Base-by-base conservation (phyloP, 371 early-diverging fungal genomes). In the Mucor racemosus region DNA sequence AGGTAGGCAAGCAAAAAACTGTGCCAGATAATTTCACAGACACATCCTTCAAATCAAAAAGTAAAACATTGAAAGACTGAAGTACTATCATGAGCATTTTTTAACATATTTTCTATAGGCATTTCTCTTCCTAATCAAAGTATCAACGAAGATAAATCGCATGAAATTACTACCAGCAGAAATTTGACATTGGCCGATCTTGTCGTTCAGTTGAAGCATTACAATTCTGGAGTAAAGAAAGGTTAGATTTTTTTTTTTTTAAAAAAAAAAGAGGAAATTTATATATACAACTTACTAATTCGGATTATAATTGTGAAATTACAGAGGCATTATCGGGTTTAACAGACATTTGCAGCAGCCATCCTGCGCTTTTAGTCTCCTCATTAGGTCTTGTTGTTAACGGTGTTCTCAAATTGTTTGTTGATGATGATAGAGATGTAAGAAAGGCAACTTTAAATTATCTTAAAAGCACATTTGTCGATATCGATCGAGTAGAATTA, bases 1-100 rank as follows among this genome's bases (percentile, higher is more conserved):
- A 97, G 75, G 90, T 97, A 44, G 97, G 97, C 55, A 92, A 95
- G 76, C 91, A 91, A 75, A 91, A 93, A 81, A 84, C 87, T 17
- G 76, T 86, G n/a, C 82, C 95, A 9, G 84, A 84, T 53, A 97
- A 88, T 75, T 86, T 85, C 41, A 95, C 95, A 17, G 91, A 94
- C 60, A 90, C 92, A n/a, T 90, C 94, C 10, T 94, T 95, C 77
- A 90, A 87, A 46, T 86, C 96, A 0, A 90, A 89, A 81, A 82
- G 92, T 93, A 85, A 65, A 56, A 15, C 39, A 58, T 33, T 19
- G 6, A 26, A 60, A 42, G 1, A 42, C 17, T 34, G 19, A 9
- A 38, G 17, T 21, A 39, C 34, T 11, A 21, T 14, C 41, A 19
- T 46, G 9, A 56, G 13, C 35, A 35, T 38, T 33, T 35, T 21